Percentiles rank a stretch among this genome's conserved stretches.
phyloP scores from a whole-genome alignment of 148 eudicot genomes.

The Chenopodium quinoa region DNA sequence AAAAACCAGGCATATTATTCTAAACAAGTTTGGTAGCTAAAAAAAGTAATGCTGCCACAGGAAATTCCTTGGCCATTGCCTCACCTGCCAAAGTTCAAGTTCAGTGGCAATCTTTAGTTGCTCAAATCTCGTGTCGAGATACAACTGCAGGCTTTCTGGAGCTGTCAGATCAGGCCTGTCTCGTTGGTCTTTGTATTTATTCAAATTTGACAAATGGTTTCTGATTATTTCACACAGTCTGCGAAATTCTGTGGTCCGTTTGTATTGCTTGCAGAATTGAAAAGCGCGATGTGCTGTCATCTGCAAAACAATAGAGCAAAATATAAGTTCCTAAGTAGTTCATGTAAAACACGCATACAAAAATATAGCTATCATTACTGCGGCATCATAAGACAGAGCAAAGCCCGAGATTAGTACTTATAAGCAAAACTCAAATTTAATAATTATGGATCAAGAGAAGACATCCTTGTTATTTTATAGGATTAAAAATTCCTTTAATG shows the following conservation, averaged over 20 bases:
- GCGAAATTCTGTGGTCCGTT: slow-evolving; percentile 86
- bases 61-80: not conserved
- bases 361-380: not conserved
- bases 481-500: no score
- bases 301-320: slow-evolving; percentile 32
- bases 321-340: not conserved
- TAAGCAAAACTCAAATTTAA: not conserved
- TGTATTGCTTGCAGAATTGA: slow-evolving; percentile 98
- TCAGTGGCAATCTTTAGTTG: slow-evolving; percentile 91
- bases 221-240: slow-evolving; percentile 90
- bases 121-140: slow-evolving; percentile 92
- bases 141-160: slow-evolving; percentile 86
- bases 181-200: slow-evolving; percentile 91
- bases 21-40: not conserved
- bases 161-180: slow-evolving; percentile 86
- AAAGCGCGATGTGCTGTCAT: slow-evolving; percentile 99
- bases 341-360: not conserved
- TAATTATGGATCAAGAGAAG: not conserved
- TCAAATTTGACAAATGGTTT: slow-evolving; percentile 81
- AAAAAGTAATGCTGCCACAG: not conserved
- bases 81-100: slow-evolving; percentile 97
- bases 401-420: not conserved
- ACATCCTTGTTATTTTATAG: not conserved
- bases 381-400: not conserved
- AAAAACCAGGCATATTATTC: not conserved